A percentile compares a stretch with the other conserved stretches of the same genome.
Conservation (phyloP, 2,329 filamentous ascomycete genomes). For the Phyllosticta paracitricarpa region DNA sequence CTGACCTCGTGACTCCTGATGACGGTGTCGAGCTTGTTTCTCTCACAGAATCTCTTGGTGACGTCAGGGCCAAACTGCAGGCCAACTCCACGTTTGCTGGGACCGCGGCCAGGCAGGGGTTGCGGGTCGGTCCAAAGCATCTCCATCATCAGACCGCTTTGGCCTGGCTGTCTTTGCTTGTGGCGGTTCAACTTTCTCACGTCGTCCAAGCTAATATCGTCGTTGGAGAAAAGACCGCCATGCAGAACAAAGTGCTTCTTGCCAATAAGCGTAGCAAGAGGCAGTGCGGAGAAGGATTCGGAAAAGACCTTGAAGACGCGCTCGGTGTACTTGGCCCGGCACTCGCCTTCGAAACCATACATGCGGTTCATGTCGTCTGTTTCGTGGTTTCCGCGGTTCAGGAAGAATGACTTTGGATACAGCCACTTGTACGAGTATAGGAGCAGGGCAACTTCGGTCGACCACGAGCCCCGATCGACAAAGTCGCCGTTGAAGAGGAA, state of each 20-base stretch:
- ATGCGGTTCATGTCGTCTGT: constrained; percentile 99
- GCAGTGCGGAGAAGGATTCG: constrained; percentile 90
- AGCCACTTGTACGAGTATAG: constrained; percentile 97
- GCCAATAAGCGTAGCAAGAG: constrained; percentile 84
- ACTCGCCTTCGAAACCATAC: constrained; percentile 97
- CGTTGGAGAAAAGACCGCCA: constrained; percentile 90
- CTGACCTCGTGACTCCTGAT: constrained; percentile 96
- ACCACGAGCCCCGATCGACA: constrained; percentile 96
- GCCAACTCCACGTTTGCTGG: constrained; percentile 92
- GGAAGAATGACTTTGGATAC: constrained; percentile 75
- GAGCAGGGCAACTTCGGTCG: constrained; percentile 86
- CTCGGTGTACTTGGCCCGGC: constrained; percentile 96
- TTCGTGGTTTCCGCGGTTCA: constrained; percentile 97
- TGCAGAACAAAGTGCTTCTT: constrained; percentile 87
- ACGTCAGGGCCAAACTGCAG: constrained; percentile 95
- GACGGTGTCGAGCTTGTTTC: constrained; percentile 86
- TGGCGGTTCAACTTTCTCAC: constrained; percentile 89
- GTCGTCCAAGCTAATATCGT: constrained; percentile 83
- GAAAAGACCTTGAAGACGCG: constrained; percentile 95
- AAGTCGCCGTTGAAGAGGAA: constrained; percentile 99
- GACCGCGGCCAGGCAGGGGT: constrained; percentile 70
- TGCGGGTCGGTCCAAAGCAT: constrained; percentile 99
- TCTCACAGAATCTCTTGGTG: constrained; percentile 93
- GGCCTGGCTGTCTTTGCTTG: constrained; percentile 83
- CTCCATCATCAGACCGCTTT: constrained; percentile 97